phyloP scores from a whole-genome alignment of 2,329 filamentous ascomycete genomes.

The Fusarium paranaense region DNA sequence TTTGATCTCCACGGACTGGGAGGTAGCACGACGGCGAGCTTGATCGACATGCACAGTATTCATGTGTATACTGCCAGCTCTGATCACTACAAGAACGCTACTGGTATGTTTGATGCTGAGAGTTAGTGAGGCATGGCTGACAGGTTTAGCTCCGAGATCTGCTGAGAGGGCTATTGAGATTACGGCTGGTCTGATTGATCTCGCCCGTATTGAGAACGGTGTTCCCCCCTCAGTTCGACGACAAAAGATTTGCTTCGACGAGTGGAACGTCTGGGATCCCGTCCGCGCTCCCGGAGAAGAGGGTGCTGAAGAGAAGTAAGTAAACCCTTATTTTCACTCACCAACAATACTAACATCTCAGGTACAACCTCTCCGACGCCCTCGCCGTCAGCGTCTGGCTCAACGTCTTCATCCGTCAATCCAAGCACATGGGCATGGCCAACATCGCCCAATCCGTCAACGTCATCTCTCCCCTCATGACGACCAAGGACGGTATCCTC shows the following conservation, averaged over 20 bases:
- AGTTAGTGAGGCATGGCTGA: not conserved
- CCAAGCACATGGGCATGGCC: constrained; percentile 78
- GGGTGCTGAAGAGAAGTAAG: constrained; percentile 74
- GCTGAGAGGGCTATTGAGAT: constrained; percentile 82
- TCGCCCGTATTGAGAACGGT: constrained; percentile 77
- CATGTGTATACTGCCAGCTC: constrained; percentile 79
- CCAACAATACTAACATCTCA: not conserved
- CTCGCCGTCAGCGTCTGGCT: constrained; percentile 81
- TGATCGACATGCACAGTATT: constrained; percentile 85
- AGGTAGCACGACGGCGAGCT: constrained; percentile 48
- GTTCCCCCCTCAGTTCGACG: constrained; percentile 69
- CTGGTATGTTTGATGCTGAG: constrained; percentile 40
- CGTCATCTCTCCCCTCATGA: constrained; percentile 83
- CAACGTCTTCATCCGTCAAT: constrained; percentile 81
- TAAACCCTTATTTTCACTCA: not conserved
- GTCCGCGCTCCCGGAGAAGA: constrained; percentile 75
- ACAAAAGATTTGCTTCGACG: constrained; percentile 83
- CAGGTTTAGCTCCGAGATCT: constrained; percentile 65
- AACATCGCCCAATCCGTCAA: constrained; percentile 84
- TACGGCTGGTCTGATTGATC: constrained; percentile 75
- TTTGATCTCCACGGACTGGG: constrained; percentile 50
- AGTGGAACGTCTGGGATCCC: constrained; percentile 88
- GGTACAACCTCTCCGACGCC: constrained; percentile 79
- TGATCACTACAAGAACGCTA: constrained; percentile 62
- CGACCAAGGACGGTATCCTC: constrained; percentile 69